phyloP scores from a whole-genome alignment of 2,329 filamentous ascomycete species.

The Xylariaceae sp. region DNA sequence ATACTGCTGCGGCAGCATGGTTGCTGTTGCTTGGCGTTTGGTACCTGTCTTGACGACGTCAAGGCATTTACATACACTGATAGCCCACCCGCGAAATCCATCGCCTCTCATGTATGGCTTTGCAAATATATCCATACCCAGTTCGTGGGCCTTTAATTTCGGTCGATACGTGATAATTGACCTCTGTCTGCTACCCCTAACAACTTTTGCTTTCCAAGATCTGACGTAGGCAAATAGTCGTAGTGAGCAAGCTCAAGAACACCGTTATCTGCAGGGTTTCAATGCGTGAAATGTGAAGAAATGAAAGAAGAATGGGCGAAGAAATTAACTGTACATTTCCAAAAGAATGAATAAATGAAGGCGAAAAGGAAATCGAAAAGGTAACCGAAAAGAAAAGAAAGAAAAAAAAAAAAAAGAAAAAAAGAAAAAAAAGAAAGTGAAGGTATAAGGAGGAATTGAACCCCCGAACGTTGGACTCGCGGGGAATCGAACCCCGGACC shows the following conservation, averaged over 20 bases:
- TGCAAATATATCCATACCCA: not conserved
- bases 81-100: not conserved
- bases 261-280: too few relatives aligned
- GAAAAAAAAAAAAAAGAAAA: not conserved
- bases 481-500: conserved; percentile 21
- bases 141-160: too few relatives aligned
- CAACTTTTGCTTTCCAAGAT: too few relatives aligned
- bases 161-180: too few relatives aligned
- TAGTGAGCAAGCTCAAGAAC: too few relatives aligned
- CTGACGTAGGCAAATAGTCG: too few relatives aligned
- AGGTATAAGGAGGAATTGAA: conserved; percentile 14
- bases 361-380: not conserved
- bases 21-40: conserved; percentile 6
- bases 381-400: not conserved
- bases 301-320: too few relatives aligned
- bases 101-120: not conserved
- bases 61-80: not conserved
- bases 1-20: conserved; percentile 3
- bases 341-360: not conserved
- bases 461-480: conserved; percentile 17
- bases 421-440: not conserved
- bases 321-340: too few relatives aligned
- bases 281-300: too few relatives aligned
- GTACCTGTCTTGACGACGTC: conserved; percentile 1
- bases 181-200: too few relatives aligned